Base-by-base conservation (phyloP, 306 rosid species). In the Mimosa pudica region DNA sequence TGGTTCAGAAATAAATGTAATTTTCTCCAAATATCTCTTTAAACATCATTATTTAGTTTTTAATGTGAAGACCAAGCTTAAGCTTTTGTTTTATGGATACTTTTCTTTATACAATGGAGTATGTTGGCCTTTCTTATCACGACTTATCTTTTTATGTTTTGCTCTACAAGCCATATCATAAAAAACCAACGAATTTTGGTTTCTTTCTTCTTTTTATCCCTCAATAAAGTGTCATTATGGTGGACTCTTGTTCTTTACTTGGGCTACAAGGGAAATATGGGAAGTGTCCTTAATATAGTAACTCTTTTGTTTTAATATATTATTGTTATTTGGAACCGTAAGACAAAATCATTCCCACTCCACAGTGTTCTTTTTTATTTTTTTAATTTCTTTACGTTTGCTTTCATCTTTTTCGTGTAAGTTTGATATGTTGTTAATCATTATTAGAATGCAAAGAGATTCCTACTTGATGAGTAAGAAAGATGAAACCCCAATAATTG, bases 181-280 rank as follows among this genome's bases (percentile, higher is more conserved):
- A 24, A 10, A 47, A 17, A 20, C 48, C 38, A 16, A 49, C 52
- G 6, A 13, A n/a, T n/a, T n/a, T 62, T 3, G 68, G 16, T 20
- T 70, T 18, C 17, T 48, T 24, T 18, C 30, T 57, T 47, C 17
- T 7, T 70, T 46, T 41, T 18, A 24, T 16, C 33, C 11, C 63
- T 10, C 20, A 44, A 36, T 0, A 38, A 66, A 66, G 41, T 14
- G 38, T 66, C 13, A 55, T 54, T 8, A 44, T 49, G 73, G 68
- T 81, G 72, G 55, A 60, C n/a, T 46, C 58, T 42, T 38, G 77
- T 81, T 76, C 84, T 10, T 76, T 82, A 54, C 85, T 82, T 82
- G 18, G 14, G 32, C 20, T 14, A 41, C 10, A 77, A 71, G 81
- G 52, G 3, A 82, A 70, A 60, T 42, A 33, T 55, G 33, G 12